Evolutionary conservation across 768 basidiomycete species (phyloP), one percentile per base, ranked within the genome.

Genomic region (Cyathus striatus): DNA sequence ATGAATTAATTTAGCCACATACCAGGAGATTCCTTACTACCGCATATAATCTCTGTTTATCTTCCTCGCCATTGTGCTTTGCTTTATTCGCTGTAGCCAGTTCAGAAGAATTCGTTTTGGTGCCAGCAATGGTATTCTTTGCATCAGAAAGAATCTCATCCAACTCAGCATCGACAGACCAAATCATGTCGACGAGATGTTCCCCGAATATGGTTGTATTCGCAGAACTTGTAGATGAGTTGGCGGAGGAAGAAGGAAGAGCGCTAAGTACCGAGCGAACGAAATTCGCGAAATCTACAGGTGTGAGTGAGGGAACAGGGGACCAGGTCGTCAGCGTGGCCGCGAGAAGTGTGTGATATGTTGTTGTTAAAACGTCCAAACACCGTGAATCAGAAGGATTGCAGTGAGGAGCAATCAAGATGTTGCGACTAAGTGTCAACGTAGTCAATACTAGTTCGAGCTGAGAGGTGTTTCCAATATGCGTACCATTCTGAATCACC

Each of bases 111-210:
- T 18, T 62, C 59, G 69, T 66, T 27, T 65, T 55, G 47, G 50
- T 55, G 20, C 60, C 57, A 25, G 64, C 56, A 35, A 76, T 52
- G 34, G 68, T 52, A 22, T 56, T 46, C 57, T 76, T 79, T 35
- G 72, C 71, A 50, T 88, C 84, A 12, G 61, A 58, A 25, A 83
- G 49, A 22, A 81, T 60, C 53, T 90, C 88, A 44, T 92, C 90
- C 45, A 91, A 60, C 49, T 85, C 79, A 26, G 77, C 70, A 62
- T 92, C 90, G 35, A 87, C 59, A 16, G 87, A 75, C 90, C 90
- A 93, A 35, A 90, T 70, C 53, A 86, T 71, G 57, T 93, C 90
- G 17, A 93, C 75, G 2, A 92, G 65, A 36, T 78, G 60, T 51
- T 90, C 87, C 9, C 83, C 82, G 43, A 90, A 78, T 1, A 70